A percentile compares a stretch with the other conserved stretches of the same genome.
Conservation (phyloP, 2,329 filamentous ascomycete genomes). For the Pestalotiopsis sp. region DNA sequence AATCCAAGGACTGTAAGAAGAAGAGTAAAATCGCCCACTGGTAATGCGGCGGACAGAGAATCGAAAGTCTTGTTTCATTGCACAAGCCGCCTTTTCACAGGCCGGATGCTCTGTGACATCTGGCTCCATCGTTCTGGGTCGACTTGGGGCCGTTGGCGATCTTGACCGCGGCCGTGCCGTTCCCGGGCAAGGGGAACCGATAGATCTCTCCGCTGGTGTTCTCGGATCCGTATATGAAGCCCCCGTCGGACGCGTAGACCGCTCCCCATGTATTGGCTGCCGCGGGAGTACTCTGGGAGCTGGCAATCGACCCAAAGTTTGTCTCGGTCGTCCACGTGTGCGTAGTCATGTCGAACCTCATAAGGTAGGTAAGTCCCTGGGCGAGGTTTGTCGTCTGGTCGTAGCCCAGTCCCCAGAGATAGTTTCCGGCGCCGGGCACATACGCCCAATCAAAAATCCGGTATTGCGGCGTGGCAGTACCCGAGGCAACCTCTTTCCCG, state of each 20-base stretch:
- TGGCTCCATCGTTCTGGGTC: not conserved
- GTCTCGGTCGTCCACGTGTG: not conserved
- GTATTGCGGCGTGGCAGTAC: not conserved
- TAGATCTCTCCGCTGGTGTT: not conserved
- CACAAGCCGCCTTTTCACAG: not conserved
- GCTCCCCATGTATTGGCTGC: not conserved
- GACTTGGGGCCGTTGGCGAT: not conserved
- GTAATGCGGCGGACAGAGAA: too few relatives aligned
- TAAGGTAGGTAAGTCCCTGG: not conserved
- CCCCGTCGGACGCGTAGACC: not conserved
- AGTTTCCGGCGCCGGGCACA: not conserved
- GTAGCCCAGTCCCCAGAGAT: not conserved
- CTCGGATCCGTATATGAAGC: not conserved
- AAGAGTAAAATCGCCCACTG: too few relatives aligned
- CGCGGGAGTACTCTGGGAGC: not conserved
- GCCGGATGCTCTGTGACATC: not conserved
- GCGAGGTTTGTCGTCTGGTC: not conserved
- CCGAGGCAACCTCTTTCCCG: not conserved
- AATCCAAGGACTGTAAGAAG: too few relatives aligned
- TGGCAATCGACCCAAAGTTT: not conserved
- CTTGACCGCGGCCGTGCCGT: not conserved
- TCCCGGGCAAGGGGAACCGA: not conserved
- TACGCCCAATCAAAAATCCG: not conserved
- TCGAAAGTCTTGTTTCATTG: too few relatives aligned
- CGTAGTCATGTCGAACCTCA: not conserved